phyloP scores from a whole-genome alignment of 202 grass and related monocot genomes.

The Digitaria exilis region DNA sequence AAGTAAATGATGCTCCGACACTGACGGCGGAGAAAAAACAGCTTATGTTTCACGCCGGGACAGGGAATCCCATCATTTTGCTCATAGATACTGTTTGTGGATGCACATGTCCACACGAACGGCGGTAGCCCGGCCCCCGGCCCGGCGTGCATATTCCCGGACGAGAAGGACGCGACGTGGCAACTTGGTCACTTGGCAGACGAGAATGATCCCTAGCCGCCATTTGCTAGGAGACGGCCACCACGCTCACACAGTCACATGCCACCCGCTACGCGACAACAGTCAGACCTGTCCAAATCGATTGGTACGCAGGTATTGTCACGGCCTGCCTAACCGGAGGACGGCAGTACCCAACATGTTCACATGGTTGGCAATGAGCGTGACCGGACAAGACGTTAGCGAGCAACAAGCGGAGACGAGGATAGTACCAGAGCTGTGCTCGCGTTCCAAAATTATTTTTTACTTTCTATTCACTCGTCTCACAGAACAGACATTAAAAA shows the following conservation, averaged over 20 bases:
- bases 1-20: not conserved
- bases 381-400: not conserved
- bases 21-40: not conserved
- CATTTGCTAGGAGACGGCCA: not conserved
- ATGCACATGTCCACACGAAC: not conserved
- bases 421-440: no score
- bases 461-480: no score
- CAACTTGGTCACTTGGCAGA: not conserved
- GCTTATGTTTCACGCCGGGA: not conserved
- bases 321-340: not conserved
- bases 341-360: not conserved
- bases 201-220: not conserved
- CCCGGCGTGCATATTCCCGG: not conserved
- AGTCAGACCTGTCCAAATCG: not conserved
- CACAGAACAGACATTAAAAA: no score
- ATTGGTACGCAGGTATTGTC: not conserved
- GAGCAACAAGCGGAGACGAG: not conserved
- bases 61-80: not conserved
- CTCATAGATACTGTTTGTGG: no score
- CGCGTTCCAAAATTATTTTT: no score
- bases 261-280: constrained; percentile 2
- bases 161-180: constrained; percentile 33
- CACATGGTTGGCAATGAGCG: not conserved
- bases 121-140: no score
- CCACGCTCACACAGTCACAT: not conserved